These are phyloP conservation scores for Fusarium sp. DNA, from an alignment of 2,329 filamentous ascomycete genomes.

Conservation along the genomic window DNA sequence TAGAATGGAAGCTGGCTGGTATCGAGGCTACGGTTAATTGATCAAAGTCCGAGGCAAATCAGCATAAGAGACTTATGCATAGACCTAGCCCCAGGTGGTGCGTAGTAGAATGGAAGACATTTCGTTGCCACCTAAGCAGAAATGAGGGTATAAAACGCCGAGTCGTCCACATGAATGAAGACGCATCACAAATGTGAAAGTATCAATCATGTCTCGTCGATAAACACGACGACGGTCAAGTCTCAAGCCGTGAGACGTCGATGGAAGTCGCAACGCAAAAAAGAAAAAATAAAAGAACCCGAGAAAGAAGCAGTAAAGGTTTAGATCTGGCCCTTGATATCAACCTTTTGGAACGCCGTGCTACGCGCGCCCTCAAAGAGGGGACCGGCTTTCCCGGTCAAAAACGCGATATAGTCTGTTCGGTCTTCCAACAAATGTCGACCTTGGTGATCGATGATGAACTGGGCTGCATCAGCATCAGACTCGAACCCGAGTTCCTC, in stretches of 20 bases:
- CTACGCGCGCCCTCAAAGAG: constrained; percentile 79
- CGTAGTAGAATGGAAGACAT: constrained; percentile 21
- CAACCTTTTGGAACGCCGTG: constrained; percentile 84
- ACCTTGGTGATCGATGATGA: constrained; percentile 83
- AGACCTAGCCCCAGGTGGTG: constrained; percentile 1
- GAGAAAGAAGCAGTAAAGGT: constrained; percentile 17
- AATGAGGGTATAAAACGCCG: constrained; percentile 41
- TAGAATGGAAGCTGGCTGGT: constrained; percentile 20
- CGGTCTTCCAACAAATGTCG: constrained; percentile 81
- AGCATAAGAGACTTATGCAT: constrained; percentile 3
- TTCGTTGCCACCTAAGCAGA: constrained; percentile 25
- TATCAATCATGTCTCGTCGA: constrained; percentile 33
- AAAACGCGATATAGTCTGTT: constrained; percentile 75
- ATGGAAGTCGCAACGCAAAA: constrained; percentile 11
- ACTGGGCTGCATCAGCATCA: constrained; percentile 88
- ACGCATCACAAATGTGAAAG: constrained; percentile 29
- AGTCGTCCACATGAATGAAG: constrained; percentile 38
- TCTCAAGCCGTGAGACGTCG: constrained; percentile 18
- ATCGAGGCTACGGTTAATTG: constrained; percentile 41
- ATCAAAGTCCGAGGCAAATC: constrained; percentile 17
- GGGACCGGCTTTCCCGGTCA: constrained; percentile 75
- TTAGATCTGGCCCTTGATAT: constrained; percentile 98
- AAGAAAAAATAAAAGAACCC: constrained; percentile 11
- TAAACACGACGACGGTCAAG: constrained; percentile 20
- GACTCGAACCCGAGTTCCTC: constrained; percentile 97